phyloP scores from a whole-genome alignment of 352 stramenopile species.

The Phytophthora pluvialis region DNA sequence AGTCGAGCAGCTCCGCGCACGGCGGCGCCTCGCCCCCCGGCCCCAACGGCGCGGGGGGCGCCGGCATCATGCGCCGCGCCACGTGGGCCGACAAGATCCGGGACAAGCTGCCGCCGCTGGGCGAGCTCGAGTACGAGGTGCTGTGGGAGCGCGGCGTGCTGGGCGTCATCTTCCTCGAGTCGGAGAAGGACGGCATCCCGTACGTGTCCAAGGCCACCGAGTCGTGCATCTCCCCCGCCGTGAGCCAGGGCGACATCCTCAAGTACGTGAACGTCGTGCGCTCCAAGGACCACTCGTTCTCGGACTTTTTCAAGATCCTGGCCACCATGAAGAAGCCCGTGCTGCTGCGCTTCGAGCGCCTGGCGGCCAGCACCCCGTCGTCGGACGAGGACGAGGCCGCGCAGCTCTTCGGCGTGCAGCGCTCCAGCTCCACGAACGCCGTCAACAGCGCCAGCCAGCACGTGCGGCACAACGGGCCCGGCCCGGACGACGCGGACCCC shows the following conservation, averaged over 20 bases:
- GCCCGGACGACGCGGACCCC: conserved; percentile 26
- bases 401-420: conserved; percentile 50
- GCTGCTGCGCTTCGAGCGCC: conserved; percentile 79
- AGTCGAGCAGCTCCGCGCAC: conserved; percentile 28
- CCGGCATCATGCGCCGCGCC: conserved; percentile 34
- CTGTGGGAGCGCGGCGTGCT: conserved; percentile 88
- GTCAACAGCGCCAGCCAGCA: conserved; percentile 35
- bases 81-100: conserved; percentile 85
- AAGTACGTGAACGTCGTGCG: conserved; percentile 88
- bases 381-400: conserved; percentile 55
- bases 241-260: conserved; percentile 78
- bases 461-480: conserved; percentile 37
- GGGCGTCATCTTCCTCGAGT: conserved; percentile 89
- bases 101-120: conserved; percentile 77
- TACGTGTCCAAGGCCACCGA: conserved; percentile 89
- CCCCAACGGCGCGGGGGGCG: conserved; percentile 6
- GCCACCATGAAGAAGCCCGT: conserved; percentile 92
- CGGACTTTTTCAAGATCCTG: conserved; percentile 91
- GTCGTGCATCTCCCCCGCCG: conserved; percentile 79
- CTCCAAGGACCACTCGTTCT: conserved; percentile 88
- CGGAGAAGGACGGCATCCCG: conserved; percentile 84
- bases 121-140: conserved; percentile 87
- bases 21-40: conserved; percentile 27
- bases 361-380: conserved; percentile 51
- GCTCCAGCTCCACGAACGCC: conserved; percentile 54